phyloP scores from a whole-genome alignment of 495 filamentous ascomycete genomes.

The Alectoria sarmentosa region DNA sequence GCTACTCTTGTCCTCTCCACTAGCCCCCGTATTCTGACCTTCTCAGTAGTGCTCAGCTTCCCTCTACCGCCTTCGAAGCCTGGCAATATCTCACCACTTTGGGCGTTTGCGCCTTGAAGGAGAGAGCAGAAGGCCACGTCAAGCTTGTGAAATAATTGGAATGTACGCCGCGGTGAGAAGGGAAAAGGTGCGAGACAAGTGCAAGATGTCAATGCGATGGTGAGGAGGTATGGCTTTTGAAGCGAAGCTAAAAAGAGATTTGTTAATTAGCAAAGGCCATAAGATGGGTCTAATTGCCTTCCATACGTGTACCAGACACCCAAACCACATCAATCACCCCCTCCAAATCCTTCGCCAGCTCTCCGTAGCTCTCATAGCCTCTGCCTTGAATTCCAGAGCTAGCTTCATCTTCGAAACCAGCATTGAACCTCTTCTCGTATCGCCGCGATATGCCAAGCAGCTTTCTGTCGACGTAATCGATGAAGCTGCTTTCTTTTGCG shows the following conservation, averaged over 20 bases:
- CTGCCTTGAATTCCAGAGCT: conserved; percentile 33
- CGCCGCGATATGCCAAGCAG: conserved; percentile 59
- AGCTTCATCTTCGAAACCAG: conserved; percentile 38
- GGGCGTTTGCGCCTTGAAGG: conserved; percentile 56
- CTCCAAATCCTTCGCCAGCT: conserved; percentile 65
- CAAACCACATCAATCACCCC: conserved; percentile 69
- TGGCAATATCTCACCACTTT: conserved; percentile 56
- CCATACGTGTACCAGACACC: conserved; percentile 74
- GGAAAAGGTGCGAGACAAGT: conserved; percentile 60
- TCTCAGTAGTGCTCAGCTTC: conserved; percentile 60
- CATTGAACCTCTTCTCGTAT: conserved; percentile 66
- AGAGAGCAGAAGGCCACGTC: conserved; percentile 71
- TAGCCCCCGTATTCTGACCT: conserved; percentile 72
- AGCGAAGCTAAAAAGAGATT: conserved; percentile 51
- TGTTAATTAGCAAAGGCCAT: conserved; percentile 10
- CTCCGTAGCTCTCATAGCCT: conserved; percentile 61
- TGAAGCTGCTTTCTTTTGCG: conserved; percentile 66
- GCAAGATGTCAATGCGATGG: conserved; percentile 60
- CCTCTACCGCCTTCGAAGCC: conserved; percentile 50
- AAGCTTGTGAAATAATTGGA: conserved; percentile 64
- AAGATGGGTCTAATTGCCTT: background rate
- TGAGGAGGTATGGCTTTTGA: conserved; percentile 77
- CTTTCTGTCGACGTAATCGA: conserved; percentile 58
- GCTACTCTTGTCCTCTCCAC: conserved; percentile 62
- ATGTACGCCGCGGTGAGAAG: conserved; percentile 56